Evolutionary conservation across 2,329 filamentous ascomycete genomes (phyloP).

Genomic region (Talaromyces sp.): DNA sequence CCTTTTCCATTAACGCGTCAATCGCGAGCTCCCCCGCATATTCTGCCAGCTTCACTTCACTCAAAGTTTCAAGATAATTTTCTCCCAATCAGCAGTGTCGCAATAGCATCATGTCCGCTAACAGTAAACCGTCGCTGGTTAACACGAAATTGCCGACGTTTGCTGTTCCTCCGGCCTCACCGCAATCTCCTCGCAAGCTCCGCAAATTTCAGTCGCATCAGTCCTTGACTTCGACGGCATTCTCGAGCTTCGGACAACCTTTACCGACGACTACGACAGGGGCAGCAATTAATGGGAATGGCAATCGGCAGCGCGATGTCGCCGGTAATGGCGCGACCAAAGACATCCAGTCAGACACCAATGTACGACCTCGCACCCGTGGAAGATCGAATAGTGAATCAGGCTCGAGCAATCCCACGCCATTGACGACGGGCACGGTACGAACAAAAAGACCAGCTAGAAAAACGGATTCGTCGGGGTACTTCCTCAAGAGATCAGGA

Average conservation of each 20-base stretch:
- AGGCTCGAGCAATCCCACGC: slow-evolving; percentile 10
- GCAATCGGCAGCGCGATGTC: slow-evolving; percentile 7
- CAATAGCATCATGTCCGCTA: slow-evolving; percentile 23
- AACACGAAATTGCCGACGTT: slow-evolving; percentile 15
- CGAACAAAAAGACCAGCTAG: slow-evolving; percentile 36
- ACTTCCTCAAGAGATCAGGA: slow-evolving; percentile 42
- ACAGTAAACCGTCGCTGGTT: slow-evolving; percentile 22
- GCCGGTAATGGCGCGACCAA: neutral
- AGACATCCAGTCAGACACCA: slow-evolving; percentile 3
- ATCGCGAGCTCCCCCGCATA: slow-evolving; percentile 9
- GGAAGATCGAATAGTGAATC: slow-evolving; percentile 63
- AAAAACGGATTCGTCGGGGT: slow-evolving; percentile 45
- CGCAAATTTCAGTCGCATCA: slow-evolving; percentile 75
- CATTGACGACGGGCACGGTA: slow-evolving; percentile 51
- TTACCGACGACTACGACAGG: slow-evolving; percentile 17
- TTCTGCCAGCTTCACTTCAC: neutral
- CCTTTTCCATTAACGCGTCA: slow-evolving; percentile 8
- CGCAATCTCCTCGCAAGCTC: slow-evolving; percentile 62
- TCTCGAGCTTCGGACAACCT: slow-evolving; percentile 46
- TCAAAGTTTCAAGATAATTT: neutral
- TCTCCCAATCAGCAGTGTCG: neutral
- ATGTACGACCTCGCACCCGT: slow-evolving; percentile 33
- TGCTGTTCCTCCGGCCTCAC: slow-evolving; percentile 23
- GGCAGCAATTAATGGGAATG: neutral
- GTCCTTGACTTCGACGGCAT: slow-evolving; percentile 55